Percentiles rank a stretch among this genome's conserved stretches.
phyloP scores from a whole-genome alignment of 768 basidiomycete genomes.

The Trametes sanguinea region DNA sequence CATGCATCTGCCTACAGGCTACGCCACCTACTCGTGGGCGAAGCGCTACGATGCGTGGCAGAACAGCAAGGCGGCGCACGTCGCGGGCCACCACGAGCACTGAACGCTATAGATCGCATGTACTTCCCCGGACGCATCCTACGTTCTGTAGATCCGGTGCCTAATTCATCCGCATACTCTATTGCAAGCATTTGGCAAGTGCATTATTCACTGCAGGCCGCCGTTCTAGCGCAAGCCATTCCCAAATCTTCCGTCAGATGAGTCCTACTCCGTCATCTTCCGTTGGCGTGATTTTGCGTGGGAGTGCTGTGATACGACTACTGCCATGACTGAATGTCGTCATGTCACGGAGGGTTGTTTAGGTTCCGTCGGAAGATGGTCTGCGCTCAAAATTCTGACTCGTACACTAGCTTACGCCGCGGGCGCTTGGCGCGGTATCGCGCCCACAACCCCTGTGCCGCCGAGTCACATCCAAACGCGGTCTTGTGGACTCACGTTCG shows the following conservation, averaged over 20 bases:
- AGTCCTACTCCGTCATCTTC: neutral
- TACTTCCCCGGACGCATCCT: neutral
- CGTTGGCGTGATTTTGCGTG: neutral
- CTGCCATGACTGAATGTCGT: neutral
- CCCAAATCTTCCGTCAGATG: neutral
- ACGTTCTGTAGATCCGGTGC: neutral
- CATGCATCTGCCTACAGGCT: conserved; percentile 49
- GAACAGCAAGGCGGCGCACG: conserved; percentile 82
- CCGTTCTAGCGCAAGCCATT: neutral
- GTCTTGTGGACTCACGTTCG: neutral
- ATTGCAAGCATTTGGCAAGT: neutral
- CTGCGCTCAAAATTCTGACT: conserved; percentile 3
- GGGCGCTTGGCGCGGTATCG: neutral
- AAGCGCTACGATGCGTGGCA: conserved; percentile 64
- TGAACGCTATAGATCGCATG: conserved; percentile 9
- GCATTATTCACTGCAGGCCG: neutral
- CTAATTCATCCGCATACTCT: conserved; percentile 5
- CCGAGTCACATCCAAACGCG: conserved; percentile 7
- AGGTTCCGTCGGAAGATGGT: neutral
- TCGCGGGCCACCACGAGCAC: conserved; percentile 41
- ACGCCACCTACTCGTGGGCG: conserved; percentile 79
- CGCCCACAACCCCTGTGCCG: neutral
- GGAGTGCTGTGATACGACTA: neutral
- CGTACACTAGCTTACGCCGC: neutral
- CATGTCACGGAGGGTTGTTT: neutral